phyloP scores from a whole-genome alignment of 164 flowering plant genomes.

The Chimonanthus praecox region DNA sequence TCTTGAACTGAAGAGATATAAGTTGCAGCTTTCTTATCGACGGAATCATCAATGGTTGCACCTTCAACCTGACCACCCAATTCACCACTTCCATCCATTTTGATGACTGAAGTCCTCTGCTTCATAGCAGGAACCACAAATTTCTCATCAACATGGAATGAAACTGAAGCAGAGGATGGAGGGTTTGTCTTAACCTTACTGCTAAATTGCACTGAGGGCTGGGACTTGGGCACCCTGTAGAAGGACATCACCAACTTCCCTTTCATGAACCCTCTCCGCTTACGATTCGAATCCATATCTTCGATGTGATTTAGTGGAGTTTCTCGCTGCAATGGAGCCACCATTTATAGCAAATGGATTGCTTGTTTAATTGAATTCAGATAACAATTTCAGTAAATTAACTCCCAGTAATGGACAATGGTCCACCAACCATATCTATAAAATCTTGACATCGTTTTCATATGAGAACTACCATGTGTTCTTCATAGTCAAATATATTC shows the following conservation, averaged over 20 bases:
- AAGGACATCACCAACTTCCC: slow-evolving; percentile 8
- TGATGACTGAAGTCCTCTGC: not conserved
- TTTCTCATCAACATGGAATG: not conserved
- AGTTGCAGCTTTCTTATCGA: not conserved
- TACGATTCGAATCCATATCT: not conserved
- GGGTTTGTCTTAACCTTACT: not conserved
- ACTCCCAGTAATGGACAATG: not conserved
- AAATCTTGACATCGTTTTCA: not conserved
- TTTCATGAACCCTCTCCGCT: slow-evolving; percentile 7
- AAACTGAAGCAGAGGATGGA: not conserved
- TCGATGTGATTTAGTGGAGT: not conserved
- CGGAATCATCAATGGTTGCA: not conserved
- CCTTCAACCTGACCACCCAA: not conserved
- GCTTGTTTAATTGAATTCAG: not conserved
- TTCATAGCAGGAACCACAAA: not conserved
- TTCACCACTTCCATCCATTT: not conserved
- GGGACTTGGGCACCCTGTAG: not conserved
- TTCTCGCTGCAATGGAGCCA: not conserved
- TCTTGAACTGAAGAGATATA: slow-evolving; percentile 6
- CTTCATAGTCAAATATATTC: not conserved
- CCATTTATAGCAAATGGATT: slow-evolving; percentile 1
- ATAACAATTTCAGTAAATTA: not conserved
- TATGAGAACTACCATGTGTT: not conserved
- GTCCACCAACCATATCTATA: not conserved
- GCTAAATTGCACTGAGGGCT: not conserved